Base-by-base conservation (phyloP, 129 eudicot species). In the Chrysanthemum makinoi region DNA sequence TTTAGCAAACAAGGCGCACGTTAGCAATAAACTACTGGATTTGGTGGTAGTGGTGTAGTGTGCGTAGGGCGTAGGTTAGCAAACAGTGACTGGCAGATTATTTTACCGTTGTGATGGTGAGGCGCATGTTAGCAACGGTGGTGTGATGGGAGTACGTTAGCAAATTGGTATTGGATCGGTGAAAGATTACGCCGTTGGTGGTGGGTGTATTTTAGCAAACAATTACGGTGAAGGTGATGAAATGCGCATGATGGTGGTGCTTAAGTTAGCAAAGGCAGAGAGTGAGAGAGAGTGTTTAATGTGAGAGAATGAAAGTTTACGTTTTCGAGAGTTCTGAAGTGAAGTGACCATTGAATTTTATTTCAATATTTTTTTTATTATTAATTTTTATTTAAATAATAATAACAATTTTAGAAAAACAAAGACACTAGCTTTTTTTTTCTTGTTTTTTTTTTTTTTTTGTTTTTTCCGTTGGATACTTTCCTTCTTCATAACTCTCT, bases 391-490 rank as follows among this genome's bases (percentile, higher is more conserved):
- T 4, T 28, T 28, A 28, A 28, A 28, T 28, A 28, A 3, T 28
- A 28, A 1, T 24, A 28, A 20, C 0, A n/a, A n/a, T n/a, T 35
- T 47, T 9, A 44, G n/a, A 4, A 2, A 1, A 1, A 5, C 15
- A 12, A 46, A 46, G 44, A 39, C 50, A 43, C n/a, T 35, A n/a
- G 7, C 17, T 20, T 50, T 65, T 60, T 74, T 72, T 20, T n/a
- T n/a, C n/a, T n/a, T n/a, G n/a, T n/a, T n/a, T n/a, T n/a, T n/a
- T n/a, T n/a, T n/a, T n/a, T n/a, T n/a, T n/a, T 51, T 62, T 52
- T 26, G 2, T 26, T 26, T 30, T 75, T 74, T 48, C 80, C 80
- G 70, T 84, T 66, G 85, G 85, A 80, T 77, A 48, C 88, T 80
- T 80, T 76, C 35, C 78, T 79, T 72, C 73, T 52, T 39, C 7